These are phyloP conservation scores for Clitopilus passeckerianus DNA, from an alignment of 768 basidiomycete species.

Conservation along the genomic window DNA sequence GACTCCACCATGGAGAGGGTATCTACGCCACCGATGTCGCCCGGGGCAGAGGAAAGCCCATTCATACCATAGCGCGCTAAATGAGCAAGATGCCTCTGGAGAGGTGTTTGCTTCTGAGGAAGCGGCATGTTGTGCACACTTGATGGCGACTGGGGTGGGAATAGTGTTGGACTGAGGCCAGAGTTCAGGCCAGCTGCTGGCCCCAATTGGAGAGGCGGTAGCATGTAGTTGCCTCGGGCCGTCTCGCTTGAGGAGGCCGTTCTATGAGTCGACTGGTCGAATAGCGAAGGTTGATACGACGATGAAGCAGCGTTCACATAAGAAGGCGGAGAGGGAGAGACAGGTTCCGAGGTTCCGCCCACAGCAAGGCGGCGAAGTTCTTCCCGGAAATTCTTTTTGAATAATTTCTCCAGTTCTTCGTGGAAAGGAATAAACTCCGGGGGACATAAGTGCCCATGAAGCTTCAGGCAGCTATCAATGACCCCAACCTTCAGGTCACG, in stretches of 20 bases:
- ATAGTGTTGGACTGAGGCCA: constrained; percentile 37
- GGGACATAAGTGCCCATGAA: constrained; percentile 80
- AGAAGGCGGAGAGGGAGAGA: constrained; percentile 33
- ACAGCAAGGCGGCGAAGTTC: constrained; percentile 71
- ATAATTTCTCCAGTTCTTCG: constrained; percentile 81
- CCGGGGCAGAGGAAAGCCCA: constrained; percentile 74
- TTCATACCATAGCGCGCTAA: constrained; percentile 80
- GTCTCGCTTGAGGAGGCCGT: constrained; percentile 43
- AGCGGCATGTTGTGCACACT: constrained; percentile 17
- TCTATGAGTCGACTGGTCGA: constrained; percentile 44
- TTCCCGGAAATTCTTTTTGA: constrained; percentile 78
- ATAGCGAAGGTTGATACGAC: constrained; percentile 42
- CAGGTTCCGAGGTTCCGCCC: constrained; percentile 48
- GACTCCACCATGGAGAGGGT: constrained; percentile 56
- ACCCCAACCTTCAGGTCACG: constrained; percentile 51
- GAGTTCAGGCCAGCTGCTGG: constrained; percentile 18
- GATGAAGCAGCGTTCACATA: constrained; percentile 26
- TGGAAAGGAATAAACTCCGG: constrained; percentile 92
- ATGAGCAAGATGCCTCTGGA: constrained; percentile 78
- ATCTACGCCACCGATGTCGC: constrained; percentile 54
- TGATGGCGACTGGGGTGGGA: constrained; percentile 32
- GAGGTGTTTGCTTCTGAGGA: constrained; percentile 58
- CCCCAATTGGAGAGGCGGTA: constrained; percentile 52
- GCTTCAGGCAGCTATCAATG: constrained; percentile 77
- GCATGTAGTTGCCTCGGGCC: constrained; percentile 35